Base-by-base conservation (phyloP, 2,329 filamentous ascomycete species). In the Emergomyces africanus region DNA sequence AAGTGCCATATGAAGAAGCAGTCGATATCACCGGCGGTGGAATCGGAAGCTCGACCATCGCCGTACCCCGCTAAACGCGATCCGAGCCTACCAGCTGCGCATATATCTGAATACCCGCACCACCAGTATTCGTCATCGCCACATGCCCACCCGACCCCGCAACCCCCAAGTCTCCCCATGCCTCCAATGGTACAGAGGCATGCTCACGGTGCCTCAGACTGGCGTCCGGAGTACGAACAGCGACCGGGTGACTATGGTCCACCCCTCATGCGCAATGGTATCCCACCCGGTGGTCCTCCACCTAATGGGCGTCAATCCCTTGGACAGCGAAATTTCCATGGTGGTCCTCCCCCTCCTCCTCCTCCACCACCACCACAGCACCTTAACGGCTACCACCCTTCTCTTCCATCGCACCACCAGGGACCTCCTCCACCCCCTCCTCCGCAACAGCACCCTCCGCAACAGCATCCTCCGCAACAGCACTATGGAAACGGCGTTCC, bases 1-100 rank as follows among this genome's bases (percentile, higher is more conserved):
- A 88, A 89, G 70, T 91, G 88, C 62, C 78, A 81, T 65, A 69
- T 76, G 64, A 79, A 74, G 35, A 79, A 79, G 60, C 77, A 61
- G 53, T 62, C 56, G 61, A 63, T 65, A 20, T 64, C 69, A 3
- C 62, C 69, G 12, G 66, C 69, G 12, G 66, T 67, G 56, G 66
- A 68, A 33, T 67, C 67, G 39, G 58, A 56, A 28, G 42, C 41
- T 3, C 68, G 68, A 23, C 68, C 68, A 28, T 71, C 71, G 41
- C 68, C 70, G 10, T 72, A 72, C 61, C 57, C 65, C n/a, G 62
- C 65, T 23, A 68, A 69, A 53, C 70, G 70, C 30, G 61, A 60
- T 35, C 65, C 71, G n/a, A 68, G 72, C 57, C 61, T 73, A 10
- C 67, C 72, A 41, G 65, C 70, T 28, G 66, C 67, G 23, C 68